phyloP scores from a whole-genome alignment of 805 yeast genomes.

The Candida dendrica region DNA sequence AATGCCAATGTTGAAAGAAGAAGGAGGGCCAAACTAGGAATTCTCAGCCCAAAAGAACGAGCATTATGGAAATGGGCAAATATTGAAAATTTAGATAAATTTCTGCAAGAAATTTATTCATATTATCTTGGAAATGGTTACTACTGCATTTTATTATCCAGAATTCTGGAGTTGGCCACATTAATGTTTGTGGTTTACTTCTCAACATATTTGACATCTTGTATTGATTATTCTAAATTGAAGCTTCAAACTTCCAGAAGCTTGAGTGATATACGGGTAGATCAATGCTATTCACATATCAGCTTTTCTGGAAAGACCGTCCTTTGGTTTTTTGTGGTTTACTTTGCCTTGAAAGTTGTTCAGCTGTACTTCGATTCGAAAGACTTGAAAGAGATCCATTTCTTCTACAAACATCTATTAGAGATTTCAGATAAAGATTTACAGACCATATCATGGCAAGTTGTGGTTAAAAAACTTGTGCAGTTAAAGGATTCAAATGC shows the following conservation, averaged over 20 bases:
- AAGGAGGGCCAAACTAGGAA: conserved; percentile 27
- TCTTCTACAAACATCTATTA: conserved; percentile 68
- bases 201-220: conserved; percentile 72
- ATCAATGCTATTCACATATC: conserved; percentile 35
- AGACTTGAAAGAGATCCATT: conserved; percentile 64
- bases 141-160: conserved; percentile 63
- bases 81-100: conserved; percentile 83
- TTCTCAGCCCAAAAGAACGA: conserved; percentile 57
- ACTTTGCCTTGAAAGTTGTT: conserved; percentile 43
- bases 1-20: conserved; percentile 15
- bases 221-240: conserved; percentile 60
- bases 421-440: conserved; percentile 73
- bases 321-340: conserved; percentile 52
- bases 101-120: conserved; percentile 72
- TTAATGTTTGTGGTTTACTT: conserved; percentile 74
- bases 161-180: conserved; percentile 61
- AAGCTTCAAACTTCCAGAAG: conserved; percentile 20
- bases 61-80: conserved; percentile 97
- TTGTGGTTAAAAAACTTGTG: conserved; percentile 71
- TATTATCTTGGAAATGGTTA: conserved; percentile 86
- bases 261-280: conserved; percentile 25
- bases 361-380: conserved; percentile 58
- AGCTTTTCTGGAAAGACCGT: conserved; percentile 49
- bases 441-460: conserved; percentile 91
- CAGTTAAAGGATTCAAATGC: conserved; percentile 76